Percentiles rank a stretch among this genome's conserved stretches.
Conservation (phyloP, 768 basidiomycete genomes). For the Tricholoma saponaceum region DNA sequence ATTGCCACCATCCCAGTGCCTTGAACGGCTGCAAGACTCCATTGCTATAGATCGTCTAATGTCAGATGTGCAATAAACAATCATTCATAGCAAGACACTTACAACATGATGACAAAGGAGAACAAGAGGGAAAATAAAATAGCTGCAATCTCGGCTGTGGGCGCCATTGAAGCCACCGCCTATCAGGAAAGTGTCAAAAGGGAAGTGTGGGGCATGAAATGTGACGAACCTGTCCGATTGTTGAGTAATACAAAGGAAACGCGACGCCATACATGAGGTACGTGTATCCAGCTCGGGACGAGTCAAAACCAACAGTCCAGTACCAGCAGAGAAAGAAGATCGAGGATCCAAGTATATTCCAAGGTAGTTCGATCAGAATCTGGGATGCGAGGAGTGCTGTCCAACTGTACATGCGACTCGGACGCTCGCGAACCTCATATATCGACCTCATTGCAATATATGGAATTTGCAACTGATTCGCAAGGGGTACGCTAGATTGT, state of each 20-base stretch:
- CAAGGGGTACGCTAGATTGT: slow-evolving; percentile 32
- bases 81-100: neutral
- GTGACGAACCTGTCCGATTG: slow-evolving; percentile 39
- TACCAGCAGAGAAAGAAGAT: slow-evolving; percentile 72
- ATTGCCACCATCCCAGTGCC: slow-evolving; percentile 66
- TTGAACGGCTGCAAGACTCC: slow-evolving; percentile 65
- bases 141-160: slow-evolving; percentile 56
- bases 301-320: slow-evolving; percentile 63
- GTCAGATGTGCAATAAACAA: neutral
- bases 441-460: slow-evolving; percentile 56
- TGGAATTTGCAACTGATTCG: slow-evolving; percentile 61
- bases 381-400: slow-evolving; percentile 52
- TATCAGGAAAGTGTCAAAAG: neutral
- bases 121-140: slow-evolving; percentile 56
- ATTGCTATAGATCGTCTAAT: slow-evolving; percentile 33
- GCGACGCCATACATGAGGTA: slow-evolving; percentile 52
- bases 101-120: slow-evolving; percentile 40
- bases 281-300: slow-evolving; percentile 51
- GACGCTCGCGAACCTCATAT: slow-evolving; percentile 65
- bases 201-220: neutral
- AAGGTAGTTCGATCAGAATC: slow-evolving; percentile 56
- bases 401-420: slow-evolving; percentile 66
- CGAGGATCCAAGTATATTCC: slow-evolving; percentile 58
- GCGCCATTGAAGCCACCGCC: slow-evolving; percentile 56
- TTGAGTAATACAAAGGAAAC: slow-evolving; percentile 64